Percentiles rank a stretch among this genome's conserved stretches.
phyloP scores from a whole-genome alignment of 1,284 basidiomycete species.

The Trametes polyzona region DNA sequence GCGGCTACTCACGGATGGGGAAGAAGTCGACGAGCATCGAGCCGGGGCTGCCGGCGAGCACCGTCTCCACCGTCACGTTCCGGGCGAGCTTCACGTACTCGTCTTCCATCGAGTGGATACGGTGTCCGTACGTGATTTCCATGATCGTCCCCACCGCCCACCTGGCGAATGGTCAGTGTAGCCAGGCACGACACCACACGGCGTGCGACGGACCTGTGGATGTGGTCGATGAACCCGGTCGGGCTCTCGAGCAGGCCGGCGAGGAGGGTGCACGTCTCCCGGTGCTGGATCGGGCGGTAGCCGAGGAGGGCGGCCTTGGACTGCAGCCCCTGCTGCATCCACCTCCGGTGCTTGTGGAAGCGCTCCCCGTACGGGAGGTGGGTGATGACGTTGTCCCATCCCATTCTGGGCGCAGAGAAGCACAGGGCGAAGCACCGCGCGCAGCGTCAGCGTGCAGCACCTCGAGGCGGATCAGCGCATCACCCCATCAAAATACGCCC shows the following conservation, averaged over 20 bases:
- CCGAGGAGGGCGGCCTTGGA: constrained; percentile 24
- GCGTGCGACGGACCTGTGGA: constrained; percentile 30
- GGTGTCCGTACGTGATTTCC: constrained; percentile 34
- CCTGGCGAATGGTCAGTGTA: constrained; percentile 8
- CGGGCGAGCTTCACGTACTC: constrained; percentile 43
- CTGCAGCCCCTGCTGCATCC: constrained; percentile 36
- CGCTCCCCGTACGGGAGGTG: constrained; percentile 33
- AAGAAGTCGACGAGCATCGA: constrained; percentile 61
- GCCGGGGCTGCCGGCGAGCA: constrained; percentile 54
- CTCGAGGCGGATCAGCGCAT: constrained; percentile 16
- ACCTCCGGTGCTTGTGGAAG: constrained; percentile 35
- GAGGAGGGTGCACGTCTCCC: constrained; percentile 34
- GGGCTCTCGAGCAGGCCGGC: constrained; percentile 27
- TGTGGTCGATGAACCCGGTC: constrained; percentile 26
- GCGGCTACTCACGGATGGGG: constrained; percentile 48
- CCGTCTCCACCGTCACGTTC: constrained; percentile 49
- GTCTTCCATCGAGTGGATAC: constrained; percentile 35
- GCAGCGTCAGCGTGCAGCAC: constrained; percentile 23
- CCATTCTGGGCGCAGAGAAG: no score
- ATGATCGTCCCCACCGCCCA: constrained; percentile 28
- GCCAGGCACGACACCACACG: background rate
- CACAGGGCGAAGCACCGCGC: no score
- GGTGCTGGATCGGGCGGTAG: constrained; percentile 30
- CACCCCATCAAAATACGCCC: no score
- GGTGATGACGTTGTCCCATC: constrained; percentile 31